phyloP scores from a whole-genome alignment of 257 asterid species.

The Striga asiatica region DNA sequence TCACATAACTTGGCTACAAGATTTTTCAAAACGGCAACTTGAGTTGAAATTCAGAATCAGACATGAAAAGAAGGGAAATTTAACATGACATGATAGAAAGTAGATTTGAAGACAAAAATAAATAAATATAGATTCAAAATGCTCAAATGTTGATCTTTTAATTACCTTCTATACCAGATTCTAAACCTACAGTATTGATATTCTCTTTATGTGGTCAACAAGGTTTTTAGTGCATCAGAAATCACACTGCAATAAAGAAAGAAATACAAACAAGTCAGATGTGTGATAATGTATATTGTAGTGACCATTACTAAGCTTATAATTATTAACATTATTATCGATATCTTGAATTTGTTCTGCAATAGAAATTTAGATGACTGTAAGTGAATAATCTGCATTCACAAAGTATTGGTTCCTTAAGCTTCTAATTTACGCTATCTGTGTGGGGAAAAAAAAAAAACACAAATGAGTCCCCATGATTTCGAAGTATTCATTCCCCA shows the following conservation, averaged over 20 bases:
- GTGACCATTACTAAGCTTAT: not conserved
- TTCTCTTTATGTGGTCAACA: conserved; percentile 9
- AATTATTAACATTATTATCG: not conserved
- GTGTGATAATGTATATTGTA: not conserved
- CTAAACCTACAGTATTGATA: not conserved
- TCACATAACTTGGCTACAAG: conserved; percentile 2
- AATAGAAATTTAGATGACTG: no score
- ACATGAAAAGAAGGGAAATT: conserved; percentile 28
- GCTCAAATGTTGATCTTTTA: no score
- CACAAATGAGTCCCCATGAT: no score
- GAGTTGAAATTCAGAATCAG: conserved; percentile 7
- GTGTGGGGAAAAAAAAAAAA: no score
- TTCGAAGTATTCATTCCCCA: no score
- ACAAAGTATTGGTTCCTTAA: no score
- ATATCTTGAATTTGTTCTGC: not conserved
- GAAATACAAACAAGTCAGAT: no score
- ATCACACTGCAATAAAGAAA: not conserved
- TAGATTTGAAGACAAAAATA: conserved; percentile 9
- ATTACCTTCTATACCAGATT: not conserved
- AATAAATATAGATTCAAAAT: not conserved
- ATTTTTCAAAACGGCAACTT: not conserved
- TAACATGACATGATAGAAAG: conserved; percentile 29
- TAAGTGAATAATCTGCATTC: no score
- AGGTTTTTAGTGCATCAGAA: not conserved
- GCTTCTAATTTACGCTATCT: no score